Base-by-base conservation (phyloP, 495 filamentous ascomycete genomes). In the Choiromyces venosus region DNA sequence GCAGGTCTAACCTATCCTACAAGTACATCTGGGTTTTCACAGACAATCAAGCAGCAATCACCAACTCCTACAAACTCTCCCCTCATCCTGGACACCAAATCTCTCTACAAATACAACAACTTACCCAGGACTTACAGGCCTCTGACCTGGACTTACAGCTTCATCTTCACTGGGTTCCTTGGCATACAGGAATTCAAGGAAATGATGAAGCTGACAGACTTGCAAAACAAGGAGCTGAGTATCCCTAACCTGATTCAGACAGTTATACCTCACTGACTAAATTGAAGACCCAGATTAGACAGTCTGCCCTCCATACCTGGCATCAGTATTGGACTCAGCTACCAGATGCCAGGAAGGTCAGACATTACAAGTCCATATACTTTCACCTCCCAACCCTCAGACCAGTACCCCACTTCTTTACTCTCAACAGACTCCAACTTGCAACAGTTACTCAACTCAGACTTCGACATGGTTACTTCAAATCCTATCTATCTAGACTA, bases 391-490 rank as follows among this genome's bases (percentile, higher is more conserved):
- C 37, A 37, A 66, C n/a, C 61, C 83, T 72, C 61, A 73, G 7
- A 65, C 84, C 33, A 81, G 83, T 42, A 82, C 84, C 70, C 82
- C 81, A 74, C 82, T 85, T 75, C 80, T 84, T 74, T 84, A 77
- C 79, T 46, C 6, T 29, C 1, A 33, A 66, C 56, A 40, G 29
- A 75, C 73, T 5, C 67, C 76, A 72, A 76, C 71, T 72, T 74
- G 52, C 52, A 72, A 70, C 66, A 69, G 64, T 16, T 25, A 46
- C 69, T 72, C 70, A 71, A 44, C 42, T 21, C 19, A 21, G 18
- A 21, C 42, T 44, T 21, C 18, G 42, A 1, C 40, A 42, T 42
- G 40, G 14, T 18, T 42, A 42, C 14, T 42, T 42, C 40, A 16
- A 42, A 1, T 42, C 40, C 14, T 42, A 42, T 42, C 40, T 42